Base-by-base conservation (phyloP, 2,329 filamentous ascomycete species). In the Leptosphaerulina australis region DNA sequence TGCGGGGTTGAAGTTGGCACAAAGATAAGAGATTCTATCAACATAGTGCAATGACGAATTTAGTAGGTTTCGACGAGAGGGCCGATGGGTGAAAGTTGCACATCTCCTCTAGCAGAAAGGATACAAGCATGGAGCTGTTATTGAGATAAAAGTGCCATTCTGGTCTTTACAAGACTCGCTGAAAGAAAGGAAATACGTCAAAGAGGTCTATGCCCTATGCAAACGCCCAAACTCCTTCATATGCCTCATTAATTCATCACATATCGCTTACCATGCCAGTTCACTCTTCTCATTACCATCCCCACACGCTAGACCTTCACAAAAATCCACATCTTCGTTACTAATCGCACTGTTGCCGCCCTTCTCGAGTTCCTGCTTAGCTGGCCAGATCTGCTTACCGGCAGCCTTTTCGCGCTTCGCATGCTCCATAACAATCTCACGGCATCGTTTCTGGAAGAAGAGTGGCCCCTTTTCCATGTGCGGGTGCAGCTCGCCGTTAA, bases 401-500 rank as follows among this genome's bases (percentile, higher is more conserved):
- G 64, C 72, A 2, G 67, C 66, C 59, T 75, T 73, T 64, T 84
- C 81, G 18, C 70, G 69, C 52, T 76, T 69, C 54, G 75, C 70
- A 56, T 84, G 81, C 28, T 74, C 73, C 22, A 72, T 73, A 25
- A 84, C 68, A 12, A 74, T 64, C 30, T 82, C 76, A 3, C 81
- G 78, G 25, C 80, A 76, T 3, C 69, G 67, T 34, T 76, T 76
- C 72, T 84, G 81, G 75, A 84, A 83, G 68, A 78, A 82, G 0
- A 84, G 70, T 0, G 82, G 81, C 0, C 82, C 81, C 65, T 84
- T 81, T 67, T 87, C 84, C 68, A 81, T 78, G 39, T 76, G 74
- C 0, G 84, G 83, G 64, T 87, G 84, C 68, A 87, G 73, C 64
- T 85, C 80, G 43, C 84, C 84, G 60, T 83, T 86, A 64, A 84